Percentiles rank a stretch among this genome's conserved stretches.
These are phyloP conservation scores for Sporothrix phasma DNA, from an alignment of 2,329 filamentous ascomycete species.

Conservation along the genomic window DNA sequence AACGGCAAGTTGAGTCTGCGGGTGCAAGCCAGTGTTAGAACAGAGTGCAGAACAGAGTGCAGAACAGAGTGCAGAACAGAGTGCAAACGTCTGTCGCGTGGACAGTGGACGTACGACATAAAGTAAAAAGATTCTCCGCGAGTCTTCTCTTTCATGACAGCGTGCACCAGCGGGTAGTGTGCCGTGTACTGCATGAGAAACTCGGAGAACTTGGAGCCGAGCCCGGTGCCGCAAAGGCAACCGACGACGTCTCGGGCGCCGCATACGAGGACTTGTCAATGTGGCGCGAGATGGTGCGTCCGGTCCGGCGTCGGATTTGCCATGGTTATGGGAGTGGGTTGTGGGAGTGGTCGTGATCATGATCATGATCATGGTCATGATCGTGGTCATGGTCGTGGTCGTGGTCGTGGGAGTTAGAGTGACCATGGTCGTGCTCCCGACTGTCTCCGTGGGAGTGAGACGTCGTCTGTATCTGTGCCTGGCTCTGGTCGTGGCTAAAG, in stretches of 20 bases:
- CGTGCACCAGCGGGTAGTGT: slow-evolving; percentile 67
- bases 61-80: too few species aligned
- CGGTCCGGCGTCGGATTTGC: slow-evolving; percentile 26
- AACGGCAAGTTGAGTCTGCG: slow-evolving; percentile 81
- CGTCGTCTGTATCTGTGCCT: not conserved
- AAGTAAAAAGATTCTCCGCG: slow-evolving; percentile 94
- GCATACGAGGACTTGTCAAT: slow-evolving; percentile 26
- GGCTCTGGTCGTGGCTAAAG: slow-evolving; percentile 17
- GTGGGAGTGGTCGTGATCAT: slow-evolving; percentile 19
- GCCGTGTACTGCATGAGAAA: slow-evolving; percentile 61
- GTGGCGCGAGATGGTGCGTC: slow-evolving; percentile 25
- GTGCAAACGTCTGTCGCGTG: too few species aligned
- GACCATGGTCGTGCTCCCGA: slow-evolving; percentile 21
- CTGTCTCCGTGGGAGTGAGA: not conserved
- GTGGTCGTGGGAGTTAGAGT: slow-evolving; percentile 21
- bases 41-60: too few species aligned
- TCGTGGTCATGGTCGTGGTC: slow-evolving; percentile 16
- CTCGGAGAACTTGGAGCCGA: slow-evolving; percentile 59
- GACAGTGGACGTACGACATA: slow-evolving; percentile 58
- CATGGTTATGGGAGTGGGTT: slow-evolving; percentile 22
- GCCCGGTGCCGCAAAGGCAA: slow-evolving; percentile 26
- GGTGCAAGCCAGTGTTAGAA: not conserved
- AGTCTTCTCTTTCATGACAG: slow-evolving; percentile 88
- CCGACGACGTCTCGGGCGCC: slow-evolving; percentile 22
- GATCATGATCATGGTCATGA: slow-evolving; percentile 22